Percentiles rank a stretch among this genome's conserved stretches.
Conservation (phyloP, 2,329 filamentous ascomycete genomes). For the Helotiales sp. region DNA sequence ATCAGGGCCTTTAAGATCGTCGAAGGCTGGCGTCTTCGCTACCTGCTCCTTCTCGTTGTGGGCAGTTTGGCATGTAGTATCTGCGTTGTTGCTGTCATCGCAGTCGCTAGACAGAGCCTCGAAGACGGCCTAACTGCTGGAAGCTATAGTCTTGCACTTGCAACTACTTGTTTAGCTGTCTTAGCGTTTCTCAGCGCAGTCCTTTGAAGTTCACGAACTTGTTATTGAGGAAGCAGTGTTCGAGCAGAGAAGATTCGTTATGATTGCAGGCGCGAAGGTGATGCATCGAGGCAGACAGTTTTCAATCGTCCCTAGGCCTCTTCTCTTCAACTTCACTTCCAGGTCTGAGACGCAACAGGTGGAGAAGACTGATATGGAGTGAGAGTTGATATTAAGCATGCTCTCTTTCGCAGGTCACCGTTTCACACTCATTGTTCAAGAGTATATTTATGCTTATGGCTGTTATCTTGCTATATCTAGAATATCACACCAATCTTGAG, state of each 20-base stretch:
- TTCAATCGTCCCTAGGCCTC: neutral
- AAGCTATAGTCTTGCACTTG: neutral
- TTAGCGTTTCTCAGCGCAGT: neutral
- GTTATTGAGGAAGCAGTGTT: neutral
- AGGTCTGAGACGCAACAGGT: neutral
- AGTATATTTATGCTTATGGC: too few relatives aligned
- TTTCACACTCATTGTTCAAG: too few relatives aligned
- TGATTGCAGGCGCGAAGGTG: neutral
- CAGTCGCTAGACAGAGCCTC: neutral
- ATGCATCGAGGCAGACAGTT: conserved; percentile 1
- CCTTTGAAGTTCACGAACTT: neutral
- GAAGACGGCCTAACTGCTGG: neutral
- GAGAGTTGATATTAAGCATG: neutral
- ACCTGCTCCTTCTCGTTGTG: neutral
- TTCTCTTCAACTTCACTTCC: neutral
- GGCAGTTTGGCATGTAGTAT: neutral
- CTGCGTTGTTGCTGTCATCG: neutral
- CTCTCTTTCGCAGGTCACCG: neutral
- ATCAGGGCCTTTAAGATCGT: neutral
- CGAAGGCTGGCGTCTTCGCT: neutral
- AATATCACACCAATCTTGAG: too few relatives aligned
- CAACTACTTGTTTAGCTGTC: neutral
- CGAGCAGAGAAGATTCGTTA: neutral
- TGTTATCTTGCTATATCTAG: too few relatives aligned
- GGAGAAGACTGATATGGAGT: neutral